phyloP scores from a whole-genome alignment of 1,284 basidiomycete species.

The Microstroma glucosiphilum region DNA sequence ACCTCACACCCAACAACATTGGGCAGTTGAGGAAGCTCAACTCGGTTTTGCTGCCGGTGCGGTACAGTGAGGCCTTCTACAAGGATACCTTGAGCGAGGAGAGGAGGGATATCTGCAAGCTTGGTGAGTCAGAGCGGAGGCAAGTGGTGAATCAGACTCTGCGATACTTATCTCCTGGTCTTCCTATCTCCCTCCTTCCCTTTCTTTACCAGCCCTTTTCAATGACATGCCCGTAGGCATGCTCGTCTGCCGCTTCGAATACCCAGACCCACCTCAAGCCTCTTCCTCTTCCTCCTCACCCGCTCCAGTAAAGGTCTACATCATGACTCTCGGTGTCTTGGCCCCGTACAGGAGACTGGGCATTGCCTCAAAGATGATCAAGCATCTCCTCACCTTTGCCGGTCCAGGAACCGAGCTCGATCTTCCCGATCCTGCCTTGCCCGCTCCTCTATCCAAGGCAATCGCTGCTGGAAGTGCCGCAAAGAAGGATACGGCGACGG shows the following conservation, averaged over 20 bases:
- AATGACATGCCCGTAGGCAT: conserved; percentile 52
- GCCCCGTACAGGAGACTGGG: conserved; percentile 52
- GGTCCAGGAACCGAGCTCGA: conserved; percentile 34
- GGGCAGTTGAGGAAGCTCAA: conserved; percentile 48
- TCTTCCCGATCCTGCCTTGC: conserved; percentile 19
- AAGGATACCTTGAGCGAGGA: conserved; percentile 39
- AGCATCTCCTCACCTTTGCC: conserved; percentile 46
- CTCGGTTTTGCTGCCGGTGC: conserved; percentile 43
- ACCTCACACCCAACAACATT: conserved; percentile 47
- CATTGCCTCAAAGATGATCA: conserved; percentile 47
- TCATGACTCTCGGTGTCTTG: conserved; percentile 53
- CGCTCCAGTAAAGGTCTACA: conserved; percentile 46
- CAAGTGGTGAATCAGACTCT: background rate
- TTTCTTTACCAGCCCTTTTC: conserved; percentile 41
- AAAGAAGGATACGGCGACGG: conserved; percentile 31
- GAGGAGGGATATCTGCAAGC: conserved; percentile 34
- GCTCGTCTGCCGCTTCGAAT: conserved; percentile 50
- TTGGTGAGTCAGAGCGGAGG: conserved; percentile 20
- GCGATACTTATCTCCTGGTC: conserved; percentile 1
- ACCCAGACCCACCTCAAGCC: background rate
- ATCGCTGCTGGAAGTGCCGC: background rate
- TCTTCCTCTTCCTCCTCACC: conserved; percentile 12
- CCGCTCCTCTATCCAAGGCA: conserved; percentile 18
- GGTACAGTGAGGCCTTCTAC: conserved; percentile 45
- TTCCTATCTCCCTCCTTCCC: background rate